Base-by-base conservation (phyloP, 2,329 filamentous ascomycete species). In the Curvularia eragrostidis region DNA sequence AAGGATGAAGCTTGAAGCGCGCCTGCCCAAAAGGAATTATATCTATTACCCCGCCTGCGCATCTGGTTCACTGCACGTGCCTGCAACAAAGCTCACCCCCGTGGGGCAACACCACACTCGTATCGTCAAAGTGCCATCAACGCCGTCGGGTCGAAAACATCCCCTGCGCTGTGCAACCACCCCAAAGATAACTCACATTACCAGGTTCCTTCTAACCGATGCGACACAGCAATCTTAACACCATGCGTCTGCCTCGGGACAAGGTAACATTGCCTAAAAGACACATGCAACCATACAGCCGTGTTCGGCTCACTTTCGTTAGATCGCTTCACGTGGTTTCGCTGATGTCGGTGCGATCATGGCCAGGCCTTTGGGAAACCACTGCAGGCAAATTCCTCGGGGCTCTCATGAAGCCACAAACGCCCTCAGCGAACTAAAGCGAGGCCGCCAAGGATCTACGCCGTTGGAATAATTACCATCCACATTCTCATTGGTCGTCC, bases 1-100 rank as follows among this genome's bases (percentile, higher is more conserved):
- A 59, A 52, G 59, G 59, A 59, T 62, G 46, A 49, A 52, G 54
- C 54, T 56, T 56, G 48, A 57, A 48, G 38, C 32, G n/a, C 43
- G 30, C 19, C 18, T 46, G 9, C 9, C 30, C 23, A 34, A 54
- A 56, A 53, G 28, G 15, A 44, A 36, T 26, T 8, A 19, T 24
- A 7, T 18, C 26, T 18, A 10, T 38, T 56, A 36, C 48, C 54
- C 54, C 54, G 44, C 50, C 49, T 36, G 34, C 34, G 5, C 34
- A 18, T 39, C 41, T 24, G 24, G 19, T 53, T 51, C 52, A 19
- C 28, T 19, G 43, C 43, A 47, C 28, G 43, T 47, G 43, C 26
- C n/a, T 32, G 26, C 18, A 30, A 12, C 43, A 30, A 47, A 30
- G 32, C 8, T 9, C 41, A 43, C 41, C 23, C 19, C 41, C 23